Percentiles rank a stretch among this genome's conserved stretches.
These are phyloP conservation scores for Boletellus sp. DNA, from an alignment of 768 basidiomycete species.

Conservation along the genomic window DNA sequence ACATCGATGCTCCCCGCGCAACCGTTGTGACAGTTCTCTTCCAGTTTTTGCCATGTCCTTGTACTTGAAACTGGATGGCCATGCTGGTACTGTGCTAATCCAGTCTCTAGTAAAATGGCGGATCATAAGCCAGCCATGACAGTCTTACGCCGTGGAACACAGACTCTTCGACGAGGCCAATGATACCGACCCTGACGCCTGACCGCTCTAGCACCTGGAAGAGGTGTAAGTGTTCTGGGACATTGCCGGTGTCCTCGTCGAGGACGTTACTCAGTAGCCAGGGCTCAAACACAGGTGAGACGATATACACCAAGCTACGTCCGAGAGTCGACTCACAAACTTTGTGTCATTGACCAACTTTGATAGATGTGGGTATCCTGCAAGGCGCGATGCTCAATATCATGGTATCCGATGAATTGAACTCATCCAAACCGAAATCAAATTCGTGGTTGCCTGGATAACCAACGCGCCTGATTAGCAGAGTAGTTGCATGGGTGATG, in stretches of 20 bases:
- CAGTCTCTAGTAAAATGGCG: slow-evolving; percentile 57
- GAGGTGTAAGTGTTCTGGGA: slow-evolving; percentile 59
- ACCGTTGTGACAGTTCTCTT: slow-evolving; percentile 61
- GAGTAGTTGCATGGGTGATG: background rate
- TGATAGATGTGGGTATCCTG: slow-evolving; percentile 62
- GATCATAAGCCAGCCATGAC: background rate
- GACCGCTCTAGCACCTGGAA: slow-evolving; percentile 66
- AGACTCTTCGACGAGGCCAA: slow-evolving; percentile 86
- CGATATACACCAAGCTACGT: background rate
- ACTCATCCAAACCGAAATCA: slow-evolving; percentile 61
- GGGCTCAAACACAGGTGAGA: slow-evolving; percentile 45
- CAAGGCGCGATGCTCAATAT: background rate
- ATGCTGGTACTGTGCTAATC: slow-evolving; percentile 83
- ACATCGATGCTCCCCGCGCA: slow-evolving; percentile 70
- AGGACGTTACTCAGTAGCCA: slow-evolving; percentile 90
- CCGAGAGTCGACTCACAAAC: slow-evolving; percentile 51
- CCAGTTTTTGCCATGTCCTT: slow-evolving; percentile 72
- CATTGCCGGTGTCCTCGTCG: slow-evolving; percentile 56
- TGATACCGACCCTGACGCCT: slow-evolving; percentile 71
- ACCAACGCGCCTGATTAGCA: slow-evolving; percentile 6
- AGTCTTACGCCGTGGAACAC: slow-evolving; percentile 6
- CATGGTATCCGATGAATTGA: background rate
- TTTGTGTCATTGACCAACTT: slow-evolving; percentile 67
- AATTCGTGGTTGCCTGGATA: slow-evolving; percentile 85
- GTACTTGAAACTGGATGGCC: slow-evolving; percentile 79